A percentile compares a stretch with the other conserved stretches of the same genome.
These are phyloP conservation scores for Debaryomyces subglobosus DNA, from an alignment of 1,139 yeast species.

Conservation along the genomic window DNA sequence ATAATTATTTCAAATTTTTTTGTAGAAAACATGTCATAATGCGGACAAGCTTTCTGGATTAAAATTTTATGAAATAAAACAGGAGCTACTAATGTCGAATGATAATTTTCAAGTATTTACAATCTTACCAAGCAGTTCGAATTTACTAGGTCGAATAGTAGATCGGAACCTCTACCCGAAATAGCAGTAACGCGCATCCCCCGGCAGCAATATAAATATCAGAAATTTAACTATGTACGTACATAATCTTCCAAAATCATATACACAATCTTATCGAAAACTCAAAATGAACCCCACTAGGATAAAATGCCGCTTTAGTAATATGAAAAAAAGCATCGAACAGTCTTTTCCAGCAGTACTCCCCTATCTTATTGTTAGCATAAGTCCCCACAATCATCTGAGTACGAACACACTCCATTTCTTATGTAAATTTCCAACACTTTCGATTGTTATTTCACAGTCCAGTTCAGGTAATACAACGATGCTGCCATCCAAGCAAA, in stretches of 20 bases:
- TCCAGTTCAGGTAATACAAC: conserved; percentile 32
- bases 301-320: neutral
- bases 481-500: conserved; percentile 60
- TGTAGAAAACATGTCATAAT: neutral
- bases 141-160: no score
- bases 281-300: neutral
- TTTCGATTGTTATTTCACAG: conserved; percentile 19
- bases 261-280: neutral
- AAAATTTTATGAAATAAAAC: no score
- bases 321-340: neutral
- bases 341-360: neutral
- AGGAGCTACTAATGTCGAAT: no score
- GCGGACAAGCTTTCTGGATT: neutral
- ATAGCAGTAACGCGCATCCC: neutral
- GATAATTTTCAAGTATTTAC: no score
- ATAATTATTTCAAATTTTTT: neutral
- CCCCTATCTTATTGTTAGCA: neutral
- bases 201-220: neutral
- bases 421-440: conserved; percentile 24
- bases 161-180: neutral
- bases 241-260: neutral
- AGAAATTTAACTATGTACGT: neutral
- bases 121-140: no score
- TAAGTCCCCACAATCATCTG: neutral
- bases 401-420: conserved; percentile 25